phyloP scores from a whole-genome alignment of 768 basidiomycete species.

The Mycena vulgaris region DNA sequence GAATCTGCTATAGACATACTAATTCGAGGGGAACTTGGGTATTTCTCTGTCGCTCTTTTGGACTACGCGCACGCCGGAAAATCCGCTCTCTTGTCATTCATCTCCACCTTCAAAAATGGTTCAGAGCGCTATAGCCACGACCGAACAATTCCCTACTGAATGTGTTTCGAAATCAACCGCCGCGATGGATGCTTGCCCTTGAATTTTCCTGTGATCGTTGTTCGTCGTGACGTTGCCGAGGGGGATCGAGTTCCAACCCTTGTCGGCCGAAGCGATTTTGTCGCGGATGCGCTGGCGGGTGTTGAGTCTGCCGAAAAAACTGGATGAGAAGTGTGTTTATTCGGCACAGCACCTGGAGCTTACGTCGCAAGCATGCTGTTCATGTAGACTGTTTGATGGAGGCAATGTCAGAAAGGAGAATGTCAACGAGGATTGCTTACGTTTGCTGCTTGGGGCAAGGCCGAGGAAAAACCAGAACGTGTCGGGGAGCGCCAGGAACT shows the following conservation, averaged over 20 bases:
- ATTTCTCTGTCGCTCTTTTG: not conserved
- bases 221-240: not conserved
- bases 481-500: too few species aligned
- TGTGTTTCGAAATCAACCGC: conserved; percentile 25
- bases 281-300: conserved; percentile 13
- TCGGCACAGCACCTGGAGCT: not conserved
- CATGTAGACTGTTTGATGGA: conserved; percentile 22
- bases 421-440: not conserved
- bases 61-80: conserved; percentile 14
- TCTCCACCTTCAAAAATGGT: conserved; percentile 23
- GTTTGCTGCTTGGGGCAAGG: conserved; percentile 19
- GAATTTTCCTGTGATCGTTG: not conserved
- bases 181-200: conserved; percentile 16
- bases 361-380: conserved; percentile 26
- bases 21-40: not conserved
- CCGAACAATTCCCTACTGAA: conserved; percentile 19
- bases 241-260: not conserved
- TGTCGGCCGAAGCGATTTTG: not conserved
- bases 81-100: conserved; percentile 6
- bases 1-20: not conserved
- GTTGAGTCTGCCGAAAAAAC: conserved; percentile 5
- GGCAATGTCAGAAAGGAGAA: not conserved
- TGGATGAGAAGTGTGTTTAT: not conserved
- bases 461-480: too few species aligned
- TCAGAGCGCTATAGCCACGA: conserved; percentile 8